These are phyloP conservation scores for Penicillium sumatraense DNA, from an alignment of 2,329 filamentous ascomycete species.

Conservation along the genomic window DNA sequence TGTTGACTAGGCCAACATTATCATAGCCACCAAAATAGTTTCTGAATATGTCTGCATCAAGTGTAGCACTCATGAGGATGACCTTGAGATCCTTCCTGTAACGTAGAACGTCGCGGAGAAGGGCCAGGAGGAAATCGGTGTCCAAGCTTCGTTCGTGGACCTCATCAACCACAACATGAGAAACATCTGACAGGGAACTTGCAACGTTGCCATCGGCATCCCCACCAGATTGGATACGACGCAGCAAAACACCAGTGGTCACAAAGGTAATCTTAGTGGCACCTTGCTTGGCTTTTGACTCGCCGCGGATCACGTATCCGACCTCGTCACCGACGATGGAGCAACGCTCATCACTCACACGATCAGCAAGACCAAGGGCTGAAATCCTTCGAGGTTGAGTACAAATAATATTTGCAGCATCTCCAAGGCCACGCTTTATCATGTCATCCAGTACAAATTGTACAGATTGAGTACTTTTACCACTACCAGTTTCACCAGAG, in stretches of 20 bases:
- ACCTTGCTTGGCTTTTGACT: constrained; percentile 72
- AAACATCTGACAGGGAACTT: constrained; percentile 83
- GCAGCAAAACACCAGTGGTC: constrained; percentile 89
- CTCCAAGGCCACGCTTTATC: constrained; percentile 75
- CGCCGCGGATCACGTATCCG: constrained; percentile 88
- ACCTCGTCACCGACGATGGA: constrained; percentile 81
- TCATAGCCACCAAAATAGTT: constrained; percentile 77
- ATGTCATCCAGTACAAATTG: constrained; percentile 95
- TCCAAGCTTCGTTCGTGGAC: constrained; percentile 95
- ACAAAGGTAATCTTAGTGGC: constrained; percentile 92
- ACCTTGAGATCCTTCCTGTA: constrained; percentile 80
- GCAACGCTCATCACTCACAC: constrained; percentile 91
- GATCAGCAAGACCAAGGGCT: constrained; percentile 88
- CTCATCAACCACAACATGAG: constrained; percentile 93
- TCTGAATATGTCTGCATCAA: constrained; percentile 84
- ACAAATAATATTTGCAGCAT: constrained; percentile 85
- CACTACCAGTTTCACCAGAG: constrained; percentile 93
- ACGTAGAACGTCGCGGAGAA: constrained; percentile 80
- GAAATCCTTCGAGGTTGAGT: constrained; percentile 95
- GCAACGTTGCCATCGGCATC: constrained; percentile 79
- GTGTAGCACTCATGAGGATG: constrained; percentile 93
- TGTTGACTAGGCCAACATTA: constrained; percentile 80
- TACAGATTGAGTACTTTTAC: constrained; percentile 95
- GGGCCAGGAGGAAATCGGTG: constrained; percentile 88
- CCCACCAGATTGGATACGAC: constrained; percentile 88